These are phyloP conservation scores for Sphaerostilbella broomeana DNA, from an alignment of 2,329 filamentous ascomycete genomes.

Conservation along the genomic window DNA sequence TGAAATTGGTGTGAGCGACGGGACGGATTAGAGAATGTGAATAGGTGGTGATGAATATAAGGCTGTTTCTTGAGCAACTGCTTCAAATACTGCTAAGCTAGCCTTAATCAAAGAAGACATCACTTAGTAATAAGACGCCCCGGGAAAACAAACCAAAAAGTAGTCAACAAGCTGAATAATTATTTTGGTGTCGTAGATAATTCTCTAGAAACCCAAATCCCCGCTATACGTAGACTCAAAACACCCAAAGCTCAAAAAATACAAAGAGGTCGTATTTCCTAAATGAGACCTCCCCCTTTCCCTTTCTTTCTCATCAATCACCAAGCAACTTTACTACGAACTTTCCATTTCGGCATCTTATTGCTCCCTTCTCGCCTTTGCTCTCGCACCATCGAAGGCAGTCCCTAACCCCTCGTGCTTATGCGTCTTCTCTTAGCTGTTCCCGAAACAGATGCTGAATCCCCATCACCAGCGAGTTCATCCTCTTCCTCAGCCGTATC, in stretches of 20 bases:
- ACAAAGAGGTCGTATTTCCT: neutral
- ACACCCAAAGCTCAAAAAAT: neutral
- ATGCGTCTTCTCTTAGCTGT: conserved; percentile 32
- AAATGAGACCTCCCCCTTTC: neutral
- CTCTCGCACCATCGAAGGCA: conserved; percentile 8
- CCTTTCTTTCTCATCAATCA: neutral
- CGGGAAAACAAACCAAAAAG: neutral
- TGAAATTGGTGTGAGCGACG: too few relatives aligned
- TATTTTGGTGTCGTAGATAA: neutral
- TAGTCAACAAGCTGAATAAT: neutral
- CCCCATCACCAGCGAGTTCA: conserved; percentile 38
- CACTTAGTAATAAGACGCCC: too few relatives aligned
- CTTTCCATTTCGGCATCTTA: neutral
- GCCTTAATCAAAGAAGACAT: too few relatives aligned
- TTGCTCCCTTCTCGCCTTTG: neutral
- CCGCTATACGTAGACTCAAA: too few relatives aligned
- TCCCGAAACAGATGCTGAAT: conserved; percentile 24
- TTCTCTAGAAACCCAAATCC: too few relatives aligned
- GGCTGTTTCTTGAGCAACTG: too few relatives aligned
- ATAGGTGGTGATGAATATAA: too few relatives aligned
- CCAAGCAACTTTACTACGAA: too few relatives aligned
- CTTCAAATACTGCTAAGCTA: too few relatives aligned
- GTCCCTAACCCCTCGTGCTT: conserved; percentile 27
- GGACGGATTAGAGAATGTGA: too few relatives aligned
- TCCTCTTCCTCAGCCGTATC: conserved; percentile 45